A percentile compares a stretch with the other conserved stretches of the same genome.
These are phyloP conservation scores for Plectranthus barbatus DNA, from an alignment of 257 asterid genomes.

Conservation along the genomic window DNA sequence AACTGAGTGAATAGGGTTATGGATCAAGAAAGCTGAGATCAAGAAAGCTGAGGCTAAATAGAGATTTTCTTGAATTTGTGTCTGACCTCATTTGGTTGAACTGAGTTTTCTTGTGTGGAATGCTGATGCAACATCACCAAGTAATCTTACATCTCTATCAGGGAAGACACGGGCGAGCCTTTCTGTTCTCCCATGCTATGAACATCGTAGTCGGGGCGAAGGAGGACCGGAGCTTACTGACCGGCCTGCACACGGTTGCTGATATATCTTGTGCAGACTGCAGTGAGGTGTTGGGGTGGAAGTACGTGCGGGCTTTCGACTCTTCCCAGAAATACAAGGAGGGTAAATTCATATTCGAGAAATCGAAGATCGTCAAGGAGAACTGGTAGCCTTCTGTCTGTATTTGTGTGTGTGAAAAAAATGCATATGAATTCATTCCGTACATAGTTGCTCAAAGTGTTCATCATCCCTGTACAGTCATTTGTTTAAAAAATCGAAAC, in stretches of 20 bases:
- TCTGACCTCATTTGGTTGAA: no score
- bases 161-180: constrained; percentile 69
- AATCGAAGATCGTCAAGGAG: constrained; percentile 65
- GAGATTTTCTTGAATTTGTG: no score
- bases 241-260: constrained; percentile 78
- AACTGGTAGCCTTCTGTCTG: constrained; percentile 85
- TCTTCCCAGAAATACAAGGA: constrained; percentile 72
- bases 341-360: constrained; percentile 71
- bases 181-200: constrained; percentile 68
- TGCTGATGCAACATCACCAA: no score
- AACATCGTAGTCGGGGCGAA: constrained; percentile 51
- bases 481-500: no score
- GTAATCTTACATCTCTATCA: no score
- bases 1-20: neutral
- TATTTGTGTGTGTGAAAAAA: no score
- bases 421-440: no score
- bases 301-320: constrained; percentile 65
- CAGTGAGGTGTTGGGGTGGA: constrained; percentile 67
- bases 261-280: constrained; percentile 63
- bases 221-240: constrained; percentile 64
- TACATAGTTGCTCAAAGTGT: no score
- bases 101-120: no score
- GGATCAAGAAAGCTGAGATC: no score
- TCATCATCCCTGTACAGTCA: no score
- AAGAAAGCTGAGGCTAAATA: no score